Conservation (phyloP, 2,329 filamentous ascomycete species). For the Rhexocercosporidium sp. region DNA sequence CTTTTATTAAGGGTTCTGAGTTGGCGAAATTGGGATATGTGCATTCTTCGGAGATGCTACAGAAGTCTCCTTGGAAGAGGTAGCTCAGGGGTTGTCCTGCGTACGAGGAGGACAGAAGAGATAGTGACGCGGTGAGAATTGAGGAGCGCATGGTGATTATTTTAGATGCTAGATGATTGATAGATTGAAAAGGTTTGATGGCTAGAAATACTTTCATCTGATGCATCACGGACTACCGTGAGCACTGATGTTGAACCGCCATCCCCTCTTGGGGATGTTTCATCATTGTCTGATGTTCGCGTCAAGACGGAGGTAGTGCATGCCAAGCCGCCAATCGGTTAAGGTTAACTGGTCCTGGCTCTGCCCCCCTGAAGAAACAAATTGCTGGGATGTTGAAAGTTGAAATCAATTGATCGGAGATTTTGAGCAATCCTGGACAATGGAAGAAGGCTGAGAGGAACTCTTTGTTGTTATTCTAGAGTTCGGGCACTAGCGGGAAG, state of each 20-base stretch:
- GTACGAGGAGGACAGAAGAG: conserved; percentile 8
- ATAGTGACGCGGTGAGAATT: conserved; percentile 8
- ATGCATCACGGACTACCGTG: conserved; percentile 13
- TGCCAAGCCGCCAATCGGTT: conserved; percentile 4
- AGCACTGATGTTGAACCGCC: conserved; percentile 8
- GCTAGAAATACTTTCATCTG: conserved; percentile 11
- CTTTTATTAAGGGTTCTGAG: neutral
- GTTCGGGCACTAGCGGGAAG: neutral
- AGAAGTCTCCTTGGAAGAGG: conserved; percentile 14
- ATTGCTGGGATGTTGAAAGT: neutral
- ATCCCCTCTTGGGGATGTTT: conserved; percentile 15
- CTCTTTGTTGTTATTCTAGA: neutral
- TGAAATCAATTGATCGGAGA: neutral
- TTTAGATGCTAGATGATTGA: neutral
- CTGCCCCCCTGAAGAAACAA: neutral
- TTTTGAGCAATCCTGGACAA: too few species aligned
- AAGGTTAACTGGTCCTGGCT: neutral
- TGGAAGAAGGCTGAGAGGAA: neutral
- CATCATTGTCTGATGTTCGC: conserved; percentile 22
- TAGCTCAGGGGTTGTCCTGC: conserved; percentile 10
- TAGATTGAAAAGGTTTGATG: neutral
- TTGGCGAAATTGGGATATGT: conserved; percentile 1
- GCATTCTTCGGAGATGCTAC: conserved; percentile 12
- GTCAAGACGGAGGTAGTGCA: neutral
- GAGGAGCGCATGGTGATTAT: conserved; percentile 7